Evolutionary conservation across 805 yeast species (phyloP).

Genomic region (Candida xiaguanensis): DNA sequence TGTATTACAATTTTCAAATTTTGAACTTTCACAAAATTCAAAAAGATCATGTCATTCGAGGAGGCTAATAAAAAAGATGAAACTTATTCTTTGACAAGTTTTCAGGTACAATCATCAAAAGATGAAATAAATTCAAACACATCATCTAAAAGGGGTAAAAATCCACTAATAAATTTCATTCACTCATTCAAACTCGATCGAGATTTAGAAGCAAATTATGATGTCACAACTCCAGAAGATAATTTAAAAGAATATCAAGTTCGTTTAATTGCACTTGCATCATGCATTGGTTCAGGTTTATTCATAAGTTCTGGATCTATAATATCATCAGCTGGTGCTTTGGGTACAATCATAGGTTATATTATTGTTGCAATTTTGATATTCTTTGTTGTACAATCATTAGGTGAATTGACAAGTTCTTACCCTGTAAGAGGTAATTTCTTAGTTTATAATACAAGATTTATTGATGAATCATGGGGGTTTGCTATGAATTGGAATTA

Average conservation of each 20-base stretch:
- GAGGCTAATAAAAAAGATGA: constrained; percentile 9
- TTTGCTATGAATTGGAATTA: constrained; percentile 45
- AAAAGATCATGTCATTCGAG: constrained; percentile 3
- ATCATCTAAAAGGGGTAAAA: not conserved
- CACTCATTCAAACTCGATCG: constrained; percentile 8
- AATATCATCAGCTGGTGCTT: constrained; percentile 17
- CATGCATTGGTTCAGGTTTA: constrained; percentile 20
- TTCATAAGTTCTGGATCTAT: constrained; percentile 17
- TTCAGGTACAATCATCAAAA: constrained; percentile 6
- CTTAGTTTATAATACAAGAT: constrained; percentile 36
- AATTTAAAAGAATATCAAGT: constrained; percentile 10
- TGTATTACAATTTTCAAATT: not conserved
- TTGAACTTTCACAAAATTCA: not conserved
- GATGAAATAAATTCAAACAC: not conserved
- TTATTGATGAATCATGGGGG: constrained; percentile 42
- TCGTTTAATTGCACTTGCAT: constrained; percentile 16
- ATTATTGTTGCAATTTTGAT: constrained; percentile 35
- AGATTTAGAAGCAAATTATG: constrained; percentile 10
- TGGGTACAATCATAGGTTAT: constrained; percentile 23
- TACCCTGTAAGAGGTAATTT: constrained; percentile 41
- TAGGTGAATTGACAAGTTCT: constrained; percentile 37
- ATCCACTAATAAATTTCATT: constrained; percentile 4
- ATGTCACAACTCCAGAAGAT: constrained; percentile 10
- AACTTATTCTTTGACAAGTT: constrained; percentile 9
- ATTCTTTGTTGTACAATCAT: constrained; percentile 41